These are phyloP conservation scores for Mycena vulgaris DNA, from an alignment of 768 basidiomycete genomes.

Conservation along the genomic window DNA sequence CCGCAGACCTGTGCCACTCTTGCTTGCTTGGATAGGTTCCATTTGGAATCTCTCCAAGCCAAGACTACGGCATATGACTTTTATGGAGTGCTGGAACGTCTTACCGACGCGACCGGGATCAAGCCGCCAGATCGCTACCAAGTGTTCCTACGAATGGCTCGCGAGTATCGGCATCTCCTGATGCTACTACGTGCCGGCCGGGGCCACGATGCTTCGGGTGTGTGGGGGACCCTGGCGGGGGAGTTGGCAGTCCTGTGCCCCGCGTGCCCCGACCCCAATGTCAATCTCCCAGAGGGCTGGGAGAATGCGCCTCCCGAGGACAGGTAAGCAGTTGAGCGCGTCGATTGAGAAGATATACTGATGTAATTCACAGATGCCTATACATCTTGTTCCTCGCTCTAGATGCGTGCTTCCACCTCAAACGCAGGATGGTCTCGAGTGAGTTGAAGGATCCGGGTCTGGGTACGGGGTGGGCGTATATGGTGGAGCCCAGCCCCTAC, in stretches of 20 bases:
- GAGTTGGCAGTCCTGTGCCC: conserved; percentile 49
- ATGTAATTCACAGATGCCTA: conserved; percentile 34
- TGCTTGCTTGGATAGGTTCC: not conserved
- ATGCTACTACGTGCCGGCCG: conserved; percentile 44
- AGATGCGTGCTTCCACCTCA: conserved; percentile 42
- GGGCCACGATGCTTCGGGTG: conserved; percentile 44
- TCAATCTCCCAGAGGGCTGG: conserved; percentile 49
- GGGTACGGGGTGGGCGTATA: conserved; percentile 23
- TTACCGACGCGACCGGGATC: conserved; percentile 16
- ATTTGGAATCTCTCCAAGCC: not conserved
- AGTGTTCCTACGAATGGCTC: conserved; percentile 21
- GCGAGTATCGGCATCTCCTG: conserved; percentile 44
- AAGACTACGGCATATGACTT: conserved; percentile 25
- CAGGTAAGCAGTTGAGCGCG: conserved; percentile 25
- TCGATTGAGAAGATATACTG: not conserved
- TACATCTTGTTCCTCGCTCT: conserved; percentile 41
- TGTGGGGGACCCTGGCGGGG: conserved; percentile 42
- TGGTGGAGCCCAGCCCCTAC: conserved; percentile 31
- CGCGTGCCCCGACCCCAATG: conserved; percentile 51
- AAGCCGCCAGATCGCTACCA: conserved; percentile 29
- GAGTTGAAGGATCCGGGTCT: conserved; percentile 5
- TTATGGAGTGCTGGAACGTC: not conserved
- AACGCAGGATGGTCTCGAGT: not conserved
- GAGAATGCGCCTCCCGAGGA: conserved; percentile 28
- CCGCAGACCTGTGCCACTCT: conserved; percentile 15